A percentile compares a stretch with the other conserved stretches of the same genome.
These are phyloP conservation scores for Trifolium fragiferum DNA, from an alignment of 306 rosid genomes.

Conservation along the genomic window DNA sequence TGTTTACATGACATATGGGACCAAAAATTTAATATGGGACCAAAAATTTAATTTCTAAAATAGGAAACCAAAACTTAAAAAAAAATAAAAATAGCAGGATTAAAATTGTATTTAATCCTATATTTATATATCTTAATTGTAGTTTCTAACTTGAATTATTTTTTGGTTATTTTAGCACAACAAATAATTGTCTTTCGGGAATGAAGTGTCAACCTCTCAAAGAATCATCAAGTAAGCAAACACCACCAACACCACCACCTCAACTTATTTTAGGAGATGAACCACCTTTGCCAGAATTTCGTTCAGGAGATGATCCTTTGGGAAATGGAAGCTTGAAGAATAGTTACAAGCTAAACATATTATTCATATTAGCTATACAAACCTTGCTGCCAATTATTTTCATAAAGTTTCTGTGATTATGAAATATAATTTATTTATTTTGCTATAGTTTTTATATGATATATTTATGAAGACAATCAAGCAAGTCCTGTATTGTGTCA, in stretches of 20 bases:
- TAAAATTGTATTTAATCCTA: too few species aligned
- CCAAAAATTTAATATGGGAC: too few species aligned
- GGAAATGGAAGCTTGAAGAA: slow-evolving; percentile 34
- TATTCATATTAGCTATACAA: slow-evolving; percentile 29
- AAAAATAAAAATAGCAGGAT: too few species aligned
- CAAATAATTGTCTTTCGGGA: slow-evolving; percentile 40
- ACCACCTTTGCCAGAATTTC: slow-evolving; percentile 23
- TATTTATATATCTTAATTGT: too few species aligned
- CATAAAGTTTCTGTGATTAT: slow-evolving; percentile 28
- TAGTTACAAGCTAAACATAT: slow-evolving; percentile 2
- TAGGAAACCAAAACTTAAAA: too few species aligned
- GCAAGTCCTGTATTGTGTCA: slow-evolving; percentile 20
- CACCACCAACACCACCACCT: slow-evolving; percentile 35
- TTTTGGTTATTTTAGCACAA: slow-evolving; percentile 29
- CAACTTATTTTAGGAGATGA: slow-evolving; percentile 23
- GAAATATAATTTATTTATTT: neutral
- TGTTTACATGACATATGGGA: too few species aligned
- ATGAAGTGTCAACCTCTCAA: slow-evolving; percentile 33
- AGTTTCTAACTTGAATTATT: neutral
- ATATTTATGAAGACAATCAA: slow-evolving; percentile 9
- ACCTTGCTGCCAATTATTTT: slow-evolving; percentile 36
- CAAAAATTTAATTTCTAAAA: too few species aligned
- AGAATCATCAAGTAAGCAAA: neutral
- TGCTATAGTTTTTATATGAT: neutral
- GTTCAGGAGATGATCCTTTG: slow-evolving; percentile 14